Conservation (phyloP, 2,329 filamentous ascomycete genomes). For the Aspergillus sp. region DNA sequence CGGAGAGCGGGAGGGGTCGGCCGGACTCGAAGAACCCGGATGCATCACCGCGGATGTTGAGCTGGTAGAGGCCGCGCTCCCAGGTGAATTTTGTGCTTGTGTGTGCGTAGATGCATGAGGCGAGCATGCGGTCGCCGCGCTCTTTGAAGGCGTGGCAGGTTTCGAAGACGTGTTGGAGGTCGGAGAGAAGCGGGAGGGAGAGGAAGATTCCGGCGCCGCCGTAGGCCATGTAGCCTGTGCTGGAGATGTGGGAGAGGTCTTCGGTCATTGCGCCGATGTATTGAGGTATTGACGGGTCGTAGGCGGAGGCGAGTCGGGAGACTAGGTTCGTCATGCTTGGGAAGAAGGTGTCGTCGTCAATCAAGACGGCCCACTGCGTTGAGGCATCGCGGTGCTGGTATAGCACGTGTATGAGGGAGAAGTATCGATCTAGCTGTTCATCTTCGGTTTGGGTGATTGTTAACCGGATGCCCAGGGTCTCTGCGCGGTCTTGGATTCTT, state of each 20-base stretch:
- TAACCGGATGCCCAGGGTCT: slow-evolving; percentile 44
- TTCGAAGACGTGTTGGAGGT: slow-evolving; percentile 52
- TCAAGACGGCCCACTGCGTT: slow-evolving; percentile 58
- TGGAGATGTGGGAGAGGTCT: slow-evolving; percentile 52
- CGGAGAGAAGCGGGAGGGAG: slow-evolving; percentile 53
- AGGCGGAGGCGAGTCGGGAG: slow-evolving; percentile 43
- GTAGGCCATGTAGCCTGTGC: slow-evolving; percentile 60
- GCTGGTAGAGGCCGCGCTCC: slow-evolving; percentile 57
- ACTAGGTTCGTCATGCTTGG: slow-evolving; percentile 56
- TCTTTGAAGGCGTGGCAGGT: slow-evolving; percentile 50
- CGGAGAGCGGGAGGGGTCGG: slow-evolving; percentile 44
- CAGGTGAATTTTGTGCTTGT: slow-evolving; percentile 57
- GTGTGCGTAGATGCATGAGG: slow-evolving; percentile 58
- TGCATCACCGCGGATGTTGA: slow-evolving; percentile 57
- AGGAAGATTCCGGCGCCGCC: slow-evolving; percentile 63
- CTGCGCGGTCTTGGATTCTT: slow-evolving; percentile 27
- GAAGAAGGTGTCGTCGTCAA: slow-evolving; percentile 67
- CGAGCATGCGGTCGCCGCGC: slow-evolving; percentile 57
- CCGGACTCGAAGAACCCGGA: slow-evolving; percentile 63
- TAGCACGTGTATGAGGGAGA: slow-evolving; percentile 53
- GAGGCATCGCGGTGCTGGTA: slow-evolving; percentile 43
- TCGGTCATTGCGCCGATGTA: slow-evolving; percentile 62
- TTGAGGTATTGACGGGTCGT: slow-evolving; percentile 51
- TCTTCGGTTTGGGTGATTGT: slow-evolving; percentile 27
- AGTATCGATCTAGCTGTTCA: slow-evolving; percentile 53